Percentiles rank a stretch among this genome's conserved stretches.
Evolutionary conservation across 129 eudicot genomes (phyloP).

Genomic region (Saussurea involucrata): DNA sequence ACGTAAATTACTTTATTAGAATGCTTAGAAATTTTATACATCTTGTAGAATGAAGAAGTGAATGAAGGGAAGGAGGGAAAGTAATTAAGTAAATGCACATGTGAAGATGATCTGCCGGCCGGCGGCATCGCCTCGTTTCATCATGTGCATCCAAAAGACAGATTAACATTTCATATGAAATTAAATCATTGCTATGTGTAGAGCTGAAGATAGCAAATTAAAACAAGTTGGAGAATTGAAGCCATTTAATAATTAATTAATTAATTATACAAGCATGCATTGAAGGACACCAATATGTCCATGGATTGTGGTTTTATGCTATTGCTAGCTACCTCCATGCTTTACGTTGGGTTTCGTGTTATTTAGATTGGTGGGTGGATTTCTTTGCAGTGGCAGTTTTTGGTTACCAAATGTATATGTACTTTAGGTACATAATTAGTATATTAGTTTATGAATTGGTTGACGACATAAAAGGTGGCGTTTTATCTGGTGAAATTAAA

Average conservation of each 20-base stretch:
- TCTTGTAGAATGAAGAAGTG: neutral
- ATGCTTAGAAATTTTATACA: too few species aligned
- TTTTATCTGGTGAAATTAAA: slow-evolving; percentile 9
- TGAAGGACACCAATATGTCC: neutral
- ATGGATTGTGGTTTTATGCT: neutral
- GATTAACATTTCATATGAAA: neutral
- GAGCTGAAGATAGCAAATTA: neutral
- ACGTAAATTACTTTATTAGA: too few species aligned
- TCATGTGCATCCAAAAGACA: neutral
- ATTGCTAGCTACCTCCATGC: too few species aligned
- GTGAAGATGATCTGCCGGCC: neutral
- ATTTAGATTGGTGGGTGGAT: neutral
- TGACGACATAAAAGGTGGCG: slow-evolving; percentile 26
- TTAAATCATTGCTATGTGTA: neutral
- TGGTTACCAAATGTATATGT: too few species aligned
- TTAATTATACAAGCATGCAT: neutral
- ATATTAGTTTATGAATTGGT: neutral
- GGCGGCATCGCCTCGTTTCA: neutral
- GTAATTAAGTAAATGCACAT: neutral
- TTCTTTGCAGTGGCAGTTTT: neutral
- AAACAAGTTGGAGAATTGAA: neutral
- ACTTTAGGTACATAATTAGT: too few species aligned
- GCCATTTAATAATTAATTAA: neutral
- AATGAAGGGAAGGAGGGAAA: neutral
- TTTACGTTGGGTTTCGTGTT: neutral